A percentile compares a stretch with the other conserved stretches of the same genome.
phyloP scores from a whole-genome alignment of 352 stramenopile genomes.

The Globisporangium camurandrum region DNA sequence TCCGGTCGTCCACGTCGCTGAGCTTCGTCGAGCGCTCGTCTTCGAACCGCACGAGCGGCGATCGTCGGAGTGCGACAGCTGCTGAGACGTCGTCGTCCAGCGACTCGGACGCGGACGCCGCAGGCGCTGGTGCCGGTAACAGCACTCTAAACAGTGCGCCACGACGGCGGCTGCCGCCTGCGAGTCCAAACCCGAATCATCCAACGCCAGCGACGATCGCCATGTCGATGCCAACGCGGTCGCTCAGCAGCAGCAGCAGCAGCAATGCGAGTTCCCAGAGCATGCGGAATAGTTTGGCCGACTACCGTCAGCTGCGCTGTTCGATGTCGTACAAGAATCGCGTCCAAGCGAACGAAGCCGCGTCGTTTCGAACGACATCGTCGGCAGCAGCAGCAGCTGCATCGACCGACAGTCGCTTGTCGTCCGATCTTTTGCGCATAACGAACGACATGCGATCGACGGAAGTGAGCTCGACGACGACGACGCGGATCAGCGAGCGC shows the following conservation, averaged over 20 bases:
- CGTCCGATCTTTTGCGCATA: constrained; percentile 14
- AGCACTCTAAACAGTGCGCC: neutral
- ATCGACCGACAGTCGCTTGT: constrained; percentile 3
- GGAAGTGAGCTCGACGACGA: constrained; percentile 13
- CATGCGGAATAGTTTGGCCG: constrained; percentile 30
- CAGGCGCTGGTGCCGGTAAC: neutral
- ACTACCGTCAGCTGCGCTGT: constrained; percentile 71
- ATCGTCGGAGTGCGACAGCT: constrained; percentile 3
- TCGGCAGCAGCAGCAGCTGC: neutral
- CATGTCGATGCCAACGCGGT: constrained; percentile 1
- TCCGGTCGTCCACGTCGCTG: constrained; percentile 39
- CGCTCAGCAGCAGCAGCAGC: constrained; percentile 5
- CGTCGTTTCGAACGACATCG: constrained; percentile 16
- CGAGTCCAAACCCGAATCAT: too few relatives aligned
- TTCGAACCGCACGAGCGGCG: constrained; percentile 22
- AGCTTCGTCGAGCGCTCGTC: constrained; percentile 36
- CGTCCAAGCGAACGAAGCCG: constrained; percentile 14
- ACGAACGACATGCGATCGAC: constrained; percentile 21
- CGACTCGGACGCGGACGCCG: constrained; percentile 10
- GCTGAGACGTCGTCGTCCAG: constrained; percentile 10
- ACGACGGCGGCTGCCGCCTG: too few relatives aligned
- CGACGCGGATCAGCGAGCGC: constrained; percentile 13
- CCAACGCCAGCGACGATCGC: neutral
- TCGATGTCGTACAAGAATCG: constrained; percentile 88
- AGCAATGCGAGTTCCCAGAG: constrained; percentile 12